phyloP scores from a whole-genome alignment of 257 asterid genomes.

The Euphrasia confusa region DNA sequence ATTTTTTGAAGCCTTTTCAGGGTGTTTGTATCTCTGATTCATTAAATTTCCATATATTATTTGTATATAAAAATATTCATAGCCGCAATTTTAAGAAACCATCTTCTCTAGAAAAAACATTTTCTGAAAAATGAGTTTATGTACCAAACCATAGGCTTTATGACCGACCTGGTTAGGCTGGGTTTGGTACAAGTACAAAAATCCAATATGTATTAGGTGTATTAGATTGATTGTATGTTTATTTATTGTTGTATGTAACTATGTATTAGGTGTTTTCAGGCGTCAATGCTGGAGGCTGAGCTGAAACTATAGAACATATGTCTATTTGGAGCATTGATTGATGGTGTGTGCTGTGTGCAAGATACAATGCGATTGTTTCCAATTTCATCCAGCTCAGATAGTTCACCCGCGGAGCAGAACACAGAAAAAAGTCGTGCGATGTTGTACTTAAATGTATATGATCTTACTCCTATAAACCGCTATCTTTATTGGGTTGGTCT shows the following conservation, averaged over 20 bases:
- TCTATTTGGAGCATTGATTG: conserved; percentile 22
- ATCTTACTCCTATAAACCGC: conserved; percentile 70
- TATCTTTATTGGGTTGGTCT: conserved; percentile 80
- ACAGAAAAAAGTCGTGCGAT: conserved; percentile 40
- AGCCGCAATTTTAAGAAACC: too few species aligned
- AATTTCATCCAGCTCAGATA: conserved; percentile 41
- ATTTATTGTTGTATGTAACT: neutral
- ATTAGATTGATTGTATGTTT: neutral
- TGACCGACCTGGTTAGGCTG: too few species aligned
- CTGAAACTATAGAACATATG: conserved; percentile 7
- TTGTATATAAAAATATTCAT: neutral
- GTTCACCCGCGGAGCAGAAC: conserved; percentile 37
- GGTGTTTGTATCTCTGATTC: neutral
- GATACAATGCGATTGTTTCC: conserved; percentile 63
- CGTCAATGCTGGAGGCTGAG: conserved; percentile 22
- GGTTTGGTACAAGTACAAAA: too few species aligned
- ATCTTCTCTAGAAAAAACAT: too few species aligned
- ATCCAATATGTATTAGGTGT: too few species aligned
- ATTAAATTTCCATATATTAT: too few species aligned
- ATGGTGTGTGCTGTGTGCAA: conserved; percentile 21
- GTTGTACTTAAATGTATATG: conserved; percentile 73
- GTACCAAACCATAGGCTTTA: too few species aligned
- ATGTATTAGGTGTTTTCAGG: conserved; percentile 16
- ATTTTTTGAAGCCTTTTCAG: too few species aligned
- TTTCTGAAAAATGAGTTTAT: too few species aligned